phyloP scores from a whole-genome alignment of 768 basidiomycete species.

The Calocybe gangraenosa region DNA sequence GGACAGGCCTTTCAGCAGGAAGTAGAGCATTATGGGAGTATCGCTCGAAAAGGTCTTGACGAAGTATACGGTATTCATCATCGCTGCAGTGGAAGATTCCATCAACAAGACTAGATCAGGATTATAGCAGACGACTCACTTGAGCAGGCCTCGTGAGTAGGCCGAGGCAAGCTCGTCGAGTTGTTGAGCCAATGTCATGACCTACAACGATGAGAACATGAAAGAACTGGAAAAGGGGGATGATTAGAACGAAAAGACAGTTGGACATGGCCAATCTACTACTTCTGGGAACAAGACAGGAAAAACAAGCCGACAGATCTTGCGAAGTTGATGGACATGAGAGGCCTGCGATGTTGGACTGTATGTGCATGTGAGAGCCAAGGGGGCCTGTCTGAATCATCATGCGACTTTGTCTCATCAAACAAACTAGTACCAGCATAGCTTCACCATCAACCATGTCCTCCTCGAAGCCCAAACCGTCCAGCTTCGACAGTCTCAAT shows the following conservation, averaged over 20 bases:
- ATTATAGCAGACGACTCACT: constrained; percentile 32
- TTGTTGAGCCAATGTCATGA: constrained; percentile 54
- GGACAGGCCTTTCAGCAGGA: constrained; percentile 25
- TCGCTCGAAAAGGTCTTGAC: constrained; percentile 65
- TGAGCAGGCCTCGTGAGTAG: constrained; percentile 62
- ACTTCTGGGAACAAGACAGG: too few relatives aligned
- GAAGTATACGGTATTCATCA: constrained; percentile 68
- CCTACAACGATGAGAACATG: constrained; percentile 18
- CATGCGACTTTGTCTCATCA: constrained; percentile 14
- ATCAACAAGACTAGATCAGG: neutral
- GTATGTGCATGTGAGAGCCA: neutral
- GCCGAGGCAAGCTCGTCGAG: constrained; percentile 67
- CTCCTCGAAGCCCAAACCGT: constrained; percentile 12
- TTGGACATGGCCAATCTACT: too few relatives aligned
- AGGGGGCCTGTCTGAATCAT: neutral
- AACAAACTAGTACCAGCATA: constrained; percentile 1
- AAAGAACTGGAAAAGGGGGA: constrained; percentile 15
- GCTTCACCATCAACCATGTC: constrained; percentile 21
- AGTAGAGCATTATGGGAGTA: constrained; percentile 33
- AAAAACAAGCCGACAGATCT: constrained; percentile 9
- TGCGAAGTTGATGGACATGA: constrained; percentile 13
- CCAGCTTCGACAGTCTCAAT: constrained; percentile 55
- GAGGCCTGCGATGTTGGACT: neutral
- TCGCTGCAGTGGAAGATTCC: constrained; percentile 40
- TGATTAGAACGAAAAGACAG: neutral